Percentiles rank a stretch among this genome's conserved stretches.
Evolutionary conservation across 257 asterid species (phyloP).

Genomic region (Scutellaria baicalensis): DNA sequence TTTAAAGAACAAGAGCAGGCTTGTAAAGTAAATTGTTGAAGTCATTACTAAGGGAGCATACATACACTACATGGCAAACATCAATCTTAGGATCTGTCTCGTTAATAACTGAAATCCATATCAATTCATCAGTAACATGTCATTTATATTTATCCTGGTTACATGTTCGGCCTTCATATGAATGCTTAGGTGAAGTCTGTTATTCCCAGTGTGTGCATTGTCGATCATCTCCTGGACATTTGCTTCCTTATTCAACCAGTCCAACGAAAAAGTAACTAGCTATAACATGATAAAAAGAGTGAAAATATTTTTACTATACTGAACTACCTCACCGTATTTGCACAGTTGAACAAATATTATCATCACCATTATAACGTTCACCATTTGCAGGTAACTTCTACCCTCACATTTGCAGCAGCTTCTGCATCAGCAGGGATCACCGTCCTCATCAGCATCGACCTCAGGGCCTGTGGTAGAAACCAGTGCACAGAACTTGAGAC

Average conservation of each 20-base stretch:
- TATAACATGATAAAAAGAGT: too few relatives aligned
- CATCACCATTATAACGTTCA: not conserved
- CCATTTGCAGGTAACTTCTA: constrained; percentile 58
- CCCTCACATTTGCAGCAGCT: constrained; percentile 77
- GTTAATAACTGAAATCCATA: too few relatives aligned
- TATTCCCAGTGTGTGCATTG: too few relatives aligned
- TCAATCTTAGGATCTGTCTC: not conserved
- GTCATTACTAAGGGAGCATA: not conserved
- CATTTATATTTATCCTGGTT: too few relatives aligned
- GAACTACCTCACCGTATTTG: not conserved
- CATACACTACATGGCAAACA: not conserved
- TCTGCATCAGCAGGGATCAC: constrained; percentile 89
- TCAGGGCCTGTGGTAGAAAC: constrained; percentile 49
- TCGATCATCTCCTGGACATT: too few relatives aligned
- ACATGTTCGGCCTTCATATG: too few relatives aligned
- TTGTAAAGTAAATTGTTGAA: not conserved
- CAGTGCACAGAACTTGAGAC: constrained; percentile 71
- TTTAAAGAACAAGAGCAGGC: not conserved
- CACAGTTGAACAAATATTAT: not conserved
- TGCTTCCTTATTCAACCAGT: too few relatives aligned
- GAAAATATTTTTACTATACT: too few relatives aligned
- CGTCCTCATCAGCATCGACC: constrained; percentile 66
- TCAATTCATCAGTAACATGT: too few relatives aligned
- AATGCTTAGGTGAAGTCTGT: too few relatives aligned
- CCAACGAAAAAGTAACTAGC: too few relatives aligned